phyloP scores from a whole-genome alignment of 345 rosid genomes.

The Salix viminalis region DNA sequence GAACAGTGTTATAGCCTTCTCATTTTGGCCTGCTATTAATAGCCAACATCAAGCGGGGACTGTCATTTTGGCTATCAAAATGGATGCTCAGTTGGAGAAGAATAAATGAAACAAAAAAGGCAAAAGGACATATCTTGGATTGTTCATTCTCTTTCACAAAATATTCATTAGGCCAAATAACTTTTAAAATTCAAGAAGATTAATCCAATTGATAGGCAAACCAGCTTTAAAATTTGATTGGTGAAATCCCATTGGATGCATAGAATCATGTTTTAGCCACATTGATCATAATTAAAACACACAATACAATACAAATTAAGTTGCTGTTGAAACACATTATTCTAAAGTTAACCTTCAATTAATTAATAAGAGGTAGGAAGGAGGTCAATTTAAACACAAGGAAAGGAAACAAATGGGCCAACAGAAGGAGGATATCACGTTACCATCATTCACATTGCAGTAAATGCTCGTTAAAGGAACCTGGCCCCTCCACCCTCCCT shows the following conservation, averaged over 20 bases:
- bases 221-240: neutral
- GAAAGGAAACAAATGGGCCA: slow-evolving; percentile 9
- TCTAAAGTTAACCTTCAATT: neutral
- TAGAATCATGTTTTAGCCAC: neutral
- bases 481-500: neutral
- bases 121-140: no score
- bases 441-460: slow-evolving; percentile 7
- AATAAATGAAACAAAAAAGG: no score
- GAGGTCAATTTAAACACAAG: slow-evolving; percentile 10
- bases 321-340: neutral
- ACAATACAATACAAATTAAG: neutral
- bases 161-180: neutral
- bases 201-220: neutral
- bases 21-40: no score
- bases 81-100: no score
- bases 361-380: neutral
- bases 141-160: neutral
- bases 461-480: slow-evolving; percentile 13
- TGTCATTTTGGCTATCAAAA: no score
- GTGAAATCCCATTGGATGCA: neutral
- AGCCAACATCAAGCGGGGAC: no score
- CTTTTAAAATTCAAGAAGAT: no score
- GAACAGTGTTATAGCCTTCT: no score
- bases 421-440: slow-evolving; percentile 1
- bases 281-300: neutral